phyloP scores from a whole-genome alignment of 1,284 basidiomycete genomes.

The Leccinum variabile region DNA sequence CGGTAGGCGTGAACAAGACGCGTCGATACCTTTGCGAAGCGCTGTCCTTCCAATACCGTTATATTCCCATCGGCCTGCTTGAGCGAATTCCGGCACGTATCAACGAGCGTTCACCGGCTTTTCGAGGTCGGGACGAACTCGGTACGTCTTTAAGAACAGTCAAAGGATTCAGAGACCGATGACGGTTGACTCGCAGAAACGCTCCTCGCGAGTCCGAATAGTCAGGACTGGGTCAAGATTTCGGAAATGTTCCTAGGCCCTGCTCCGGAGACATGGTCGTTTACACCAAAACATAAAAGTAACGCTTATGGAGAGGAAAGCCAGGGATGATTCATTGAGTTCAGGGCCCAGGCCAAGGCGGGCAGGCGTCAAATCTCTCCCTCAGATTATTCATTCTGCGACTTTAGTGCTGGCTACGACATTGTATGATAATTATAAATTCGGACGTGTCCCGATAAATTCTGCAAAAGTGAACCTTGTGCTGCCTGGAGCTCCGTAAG shows the following conservation, averaged over 20 bases:
- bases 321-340: constrained; percentile 34
- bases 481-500: neutral
- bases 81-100: constrained; percentile 80
- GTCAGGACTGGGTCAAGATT: constrained; percentile 93
- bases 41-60: constrained; percentile 93
- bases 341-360: too few relatives aligned
- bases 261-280: constrained; percentile 63
- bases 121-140: constrained; percentile 83
- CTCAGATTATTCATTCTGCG: neutral
- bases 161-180: constrained; percentile 3
- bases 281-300: constrained; percentile 76
- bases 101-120: constrained; percentile 90
- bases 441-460: neutral
- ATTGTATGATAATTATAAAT: neutral
- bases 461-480: neutral
- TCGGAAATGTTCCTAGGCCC: constrained; percentile 92
- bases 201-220: constrained; percentile 77
- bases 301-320: constrained; percentile 64
- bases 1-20: constrained; percentile 88
- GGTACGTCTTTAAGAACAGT: constrained; percentile 44
- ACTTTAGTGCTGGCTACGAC: neutral
- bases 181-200: constrained; percentile 56
- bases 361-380: neutral
- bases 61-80: constrained; percentile 92
- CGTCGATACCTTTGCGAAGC: constrained; percentile 94